Evolutionary conservation across 1,284 basidiomycete genomes (phyloP), one percentile per base, ranked within the genome.

Genomic region (Sanghuangporus baumii): DNA sequence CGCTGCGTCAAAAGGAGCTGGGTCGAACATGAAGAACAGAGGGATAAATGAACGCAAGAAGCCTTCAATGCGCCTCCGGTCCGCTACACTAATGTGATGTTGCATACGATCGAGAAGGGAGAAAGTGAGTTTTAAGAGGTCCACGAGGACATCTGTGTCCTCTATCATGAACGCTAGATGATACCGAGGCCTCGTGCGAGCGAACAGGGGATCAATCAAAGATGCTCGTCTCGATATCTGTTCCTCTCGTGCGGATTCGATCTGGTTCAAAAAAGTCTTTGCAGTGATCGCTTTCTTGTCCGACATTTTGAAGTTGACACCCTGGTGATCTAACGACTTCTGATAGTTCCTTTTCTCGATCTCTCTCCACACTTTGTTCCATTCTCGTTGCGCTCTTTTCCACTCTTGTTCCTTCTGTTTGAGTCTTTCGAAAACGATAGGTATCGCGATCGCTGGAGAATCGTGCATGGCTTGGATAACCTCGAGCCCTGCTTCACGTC

Each of bases 331-430:
- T 67, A 98, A 81, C 55, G 89, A 91, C 80, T 95, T 96, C 75
- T 87, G 85, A 73, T 93, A 98, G 77, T 98, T 98, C 68, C 92
- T 82, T 47, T 91, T 92, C 71, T 98, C 96, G 23, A 98, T 93
- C 78, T 98, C 96, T 60, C 96, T 81, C 97, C 96, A 99, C 56
- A 98, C 93, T 73, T 96, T 94, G 78, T 98, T 98, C 97, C 97
- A 99, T 76, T 98, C 97, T 66, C 94, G 79, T 74, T 98, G 93
- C n/a, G 94, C 96, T n/a, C 93, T 84, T 76, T 96, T 97, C 96
- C 97, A 99, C 73, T 98, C 96, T 68, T 96, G 94, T 73, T 98
- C 96, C 77, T 98, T 99, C 74, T 93, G 90, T 79, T 97, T 97
- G 67, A 99, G 78, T 8, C 97, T 86, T 46, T 84, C 79, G n/a